These are phyloP conservation scores for Stephania japonica DNA, from an alignment of 164 flowering plant species.

Conservation along the genomic window DNA sequence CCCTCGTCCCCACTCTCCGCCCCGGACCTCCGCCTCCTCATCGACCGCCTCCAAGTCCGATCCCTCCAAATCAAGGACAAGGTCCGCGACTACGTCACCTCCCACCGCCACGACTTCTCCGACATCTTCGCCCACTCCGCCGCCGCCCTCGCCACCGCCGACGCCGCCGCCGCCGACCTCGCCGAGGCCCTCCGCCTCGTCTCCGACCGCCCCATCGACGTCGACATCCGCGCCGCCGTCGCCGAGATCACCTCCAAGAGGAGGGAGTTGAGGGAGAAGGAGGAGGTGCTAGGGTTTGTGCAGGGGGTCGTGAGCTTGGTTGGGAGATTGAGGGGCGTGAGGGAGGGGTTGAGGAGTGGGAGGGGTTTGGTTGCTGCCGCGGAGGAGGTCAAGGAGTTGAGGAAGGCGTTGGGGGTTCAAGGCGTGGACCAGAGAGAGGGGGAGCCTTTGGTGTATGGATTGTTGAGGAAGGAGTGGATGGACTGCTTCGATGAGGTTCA, in stretches of 20 bases:
- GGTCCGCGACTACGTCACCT: conserved; percentile 53
- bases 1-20: conserved; percentile 78
- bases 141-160: conserved; percentile 31
- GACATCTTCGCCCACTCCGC: conserved; percentile 50
- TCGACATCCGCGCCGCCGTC: conserved; percentile 30
- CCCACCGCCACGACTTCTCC: conserved; percentile 62
- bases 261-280: conserved; percentile 51
- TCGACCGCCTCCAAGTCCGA: conserved; percentile 63
- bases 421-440: conserved; percentile 26
- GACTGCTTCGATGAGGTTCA: conserved; percentile 78
- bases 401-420: conserved; percentile 37
- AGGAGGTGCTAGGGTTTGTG: conserved; percentile 44
- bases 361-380: conserved; percentile 50
- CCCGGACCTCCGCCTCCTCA: conserved; percentile 96
- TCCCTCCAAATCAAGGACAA: conserved; percentile 65
- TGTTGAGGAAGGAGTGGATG: conserved; percentile 69
- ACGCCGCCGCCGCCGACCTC: conserved; percentile 30
- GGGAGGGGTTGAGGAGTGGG: conserved; percentile 45
- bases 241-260: conserved; percentile 31
- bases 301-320: conserved; percentile 38
- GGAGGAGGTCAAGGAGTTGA: conserved; percentile 50
- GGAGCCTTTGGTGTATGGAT: conserved; percentile 55
- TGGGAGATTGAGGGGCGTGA: conserved; percentile 38
- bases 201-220: conserved; percentile 43
- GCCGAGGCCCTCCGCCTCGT: conserved; percentile 30